Base-by-base conservation (phyloP, 1,139 yeast species). In the Keqinozyma sinolaborantium region DNA sequence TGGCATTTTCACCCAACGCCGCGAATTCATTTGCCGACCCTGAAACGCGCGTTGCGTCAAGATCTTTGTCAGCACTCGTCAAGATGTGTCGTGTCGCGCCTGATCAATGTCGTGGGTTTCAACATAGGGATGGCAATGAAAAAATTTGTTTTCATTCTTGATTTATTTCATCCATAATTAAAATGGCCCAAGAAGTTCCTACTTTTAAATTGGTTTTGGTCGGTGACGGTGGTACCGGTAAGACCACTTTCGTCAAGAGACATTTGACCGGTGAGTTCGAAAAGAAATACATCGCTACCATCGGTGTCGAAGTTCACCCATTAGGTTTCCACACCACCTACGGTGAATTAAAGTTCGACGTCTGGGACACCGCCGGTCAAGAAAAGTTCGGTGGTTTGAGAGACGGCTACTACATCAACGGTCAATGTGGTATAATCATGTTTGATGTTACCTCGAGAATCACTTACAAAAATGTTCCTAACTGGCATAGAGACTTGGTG, bases 221-320 rank as follows among this genome's bases (percentile, higher is more conserved):
- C 69, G 98, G 98, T 67, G 98, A 92, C 64, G 98, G 99, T 79
- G 99, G 99, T 82, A 92, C 98, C 67, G 97, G 97, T 75, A 90
- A 92, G 83, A 94, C 99, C 76, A 94, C 99, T 42, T 94, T 94
- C 56, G 98, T 94, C 70, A 94, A 92, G 80, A 90, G 99, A 77
- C 99, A 94, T 72, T 83, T 90, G 70, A 92, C 98, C 47, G 98
- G 98, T 74, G 99, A 94, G 70, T 94, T 94, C 64, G 98, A 94
- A 73, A 94, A 94, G 77, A 90, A 90, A 71, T 94, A 94, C 76
- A 87, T 86, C 66, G 98, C 98, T 62, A 94, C 98, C 40, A 85
- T 90, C 59, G 98, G 98, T 76, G 99, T 94, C 49, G 98, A 94
- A 69, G 98, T 94, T 48, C 97, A 92, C 65, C 98, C 98, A 51